phyloP scores from a whole-genome alignment of 2,329 filamentous ascomycete genomes.

The Fusarium palustre region DNA sequence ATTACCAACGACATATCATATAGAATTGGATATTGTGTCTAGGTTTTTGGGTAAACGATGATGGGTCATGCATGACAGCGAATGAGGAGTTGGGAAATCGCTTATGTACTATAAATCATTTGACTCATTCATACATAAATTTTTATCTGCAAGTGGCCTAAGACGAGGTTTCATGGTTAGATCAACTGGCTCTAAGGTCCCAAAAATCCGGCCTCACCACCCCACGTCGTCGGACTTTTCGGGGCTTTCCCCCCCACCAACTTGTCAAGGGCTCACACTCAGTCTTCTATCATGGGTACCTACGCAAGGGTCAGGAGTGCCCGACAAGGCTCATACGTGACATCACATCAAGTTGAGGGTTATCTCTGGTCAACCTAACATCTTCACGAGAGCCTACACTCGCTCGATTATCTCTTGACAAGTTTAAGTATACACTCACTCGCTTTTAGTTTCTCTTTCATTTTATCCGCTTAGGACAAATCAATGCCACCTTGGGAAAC shows the following conservation, averaged over 20 bases:
- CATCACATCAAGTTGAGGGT: neutral
- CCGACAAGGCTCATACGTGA: neutral
- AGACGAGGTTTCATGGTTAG: neutral
- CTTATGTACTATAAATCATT: neutral
- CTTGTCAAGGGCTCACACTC: neutral
- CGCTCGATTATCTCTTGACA: neutral
- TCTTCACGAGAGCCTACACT: neutral
- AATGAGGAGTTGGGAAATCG: conserved; percentile 10
- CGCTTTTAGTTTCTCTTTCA: neutral
- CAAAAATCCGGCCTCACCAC: neutral
- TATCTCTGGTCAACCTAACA: neutral
- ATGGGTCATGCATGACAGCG: neutral
- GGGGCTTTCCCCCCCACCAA: no score
- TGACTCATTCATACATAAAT: neutral
- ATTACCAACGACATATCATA: conserved; percentile 9
- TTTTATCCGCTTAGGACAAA: neutral
- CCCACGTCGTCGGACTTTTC: neutral
- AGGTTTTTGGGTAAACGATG: conserved; percentile 2
- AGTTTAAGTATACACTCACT: neutral
- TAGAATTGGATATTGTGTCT: conserved; percentile 5
- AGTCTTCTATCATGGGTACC: neutral
- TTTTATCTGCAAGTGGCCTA: neutral
- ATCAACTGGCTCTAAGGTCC: neutral
- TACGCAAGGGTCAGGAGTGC: neutral
- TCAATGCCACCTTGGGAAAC: neutral